These are phyloP conservation scores for Neonothopanus nambi DNA, from an alignment of 1,284 basidiomycete species.

Conservation along the genomic window DNA sequence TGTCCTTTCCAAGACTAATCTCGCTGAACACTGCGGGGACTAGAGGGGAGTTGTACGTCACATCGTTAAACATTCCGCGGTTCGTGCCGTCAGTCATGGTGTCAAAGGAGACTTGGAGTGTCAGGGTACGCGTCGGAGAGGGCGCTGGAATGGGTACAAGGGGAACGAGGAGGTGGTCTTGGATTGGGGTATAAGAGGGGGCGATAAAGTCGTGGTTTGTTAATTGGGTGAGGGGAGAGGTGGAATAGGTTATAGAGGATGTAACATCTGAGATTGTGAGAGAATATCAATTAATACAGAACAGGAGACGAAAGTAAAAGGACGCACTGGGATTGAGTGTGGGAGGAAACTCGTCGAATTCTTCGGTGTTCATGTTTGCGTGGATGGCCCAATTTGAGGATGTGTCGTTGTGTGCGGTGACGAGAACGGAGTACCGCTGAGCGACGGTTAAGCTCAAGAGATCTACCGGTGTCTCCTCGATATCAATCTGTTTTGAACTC, in stretches of 20 bases:
- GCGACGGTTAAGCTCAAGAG: constrained; percentile 77
- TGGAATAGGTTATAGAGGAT: constrained; percentile 66
- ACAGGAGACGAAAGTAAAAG: neutral
- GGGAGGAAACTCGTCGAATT: constrained; percentile 83
- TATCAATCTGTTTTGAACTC: constrained; percentile 58
- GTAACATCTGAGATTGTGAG: constrained; percentile 63
- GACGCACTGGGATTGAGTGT: constrained; percentile 66
- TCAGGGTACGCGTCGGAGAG: constrained; percentile 50
- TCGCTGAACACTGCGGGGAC: constrained; percentile 76
- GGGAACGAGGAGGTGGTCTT: constrained; percentile 67
- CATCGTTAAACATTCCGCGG: constrained; percentile 68
- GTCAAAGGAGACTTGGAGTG: constrained; percentile 61
- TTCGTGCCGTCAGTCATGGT: constrained; percentile 81
- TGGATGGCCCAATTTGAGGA: constrained; percentile 85
- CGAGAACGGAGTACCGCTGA: constrained; percentile 90
- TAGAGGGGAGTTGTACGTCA: constrained; percentile 67
- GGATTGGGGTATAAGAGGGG: constrained; percentile 47
- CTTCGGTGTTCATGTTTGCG: constrained; percentile 83
- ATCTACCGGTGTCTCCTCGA: constrained; percentile 70
- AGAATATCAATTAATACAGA: neutral
- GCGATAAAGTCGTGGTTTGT: constrained; percentile 49
- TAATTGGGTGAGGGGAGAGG: constrained; percentile 38
- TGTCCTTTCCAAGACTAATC: constrained; percentile 66
- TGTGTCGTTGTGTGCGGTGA: constrained; percentile 86
- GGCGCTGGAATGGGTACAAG: constrained; percentile 43